phyloP scores from a whole-genome alignment of 345 rosid genomes.

The Fremontodendron californicum region DNA sequence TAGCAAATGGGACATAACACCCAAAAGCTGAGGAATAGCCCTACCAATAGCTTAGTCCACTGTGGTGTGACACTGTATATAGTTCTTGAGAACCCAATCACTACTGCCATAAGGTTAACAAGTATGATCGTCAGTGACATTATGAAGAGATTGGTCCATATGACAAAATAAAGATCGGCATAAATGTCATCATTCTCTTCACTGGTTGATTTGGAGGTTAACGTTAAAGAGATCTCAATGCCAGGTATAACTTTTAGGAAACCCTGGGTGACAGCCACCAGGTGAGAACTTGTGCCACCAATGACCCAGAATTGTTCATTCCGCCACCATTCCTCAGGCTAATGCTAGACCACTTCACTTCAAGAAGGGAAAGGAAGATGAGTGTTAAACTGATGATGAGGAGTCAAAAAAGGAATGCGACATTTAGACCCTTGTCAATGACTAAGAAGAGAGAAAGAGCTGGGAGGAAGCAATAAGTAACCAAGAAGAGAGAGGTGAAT shows the following conservation, averaged over 20 bases:
- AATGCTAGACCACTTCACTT: conserved; percentile 85
- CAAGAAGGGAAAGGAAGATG: conserved; percentile 67
- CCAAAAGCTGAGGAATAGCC: conserved; percentile 79
- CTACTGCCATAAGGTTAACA: conserved; percentile 59
- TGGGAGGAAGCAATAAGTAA: conserved; percentile 77
- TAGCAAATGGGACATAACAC: conserved; percentile 52
- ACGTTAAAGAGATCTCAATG: conserved; percentile 72
- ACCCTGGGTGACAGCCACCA: conserved; percentile 76
- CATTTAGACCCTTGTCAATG: conserved; percentile 55
- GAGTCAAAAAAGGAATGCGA: conserved; percentile 61
- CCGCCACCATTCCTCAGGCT: conserved; percentile 83
- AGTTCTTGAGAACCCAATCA: conserved; percentile 64
- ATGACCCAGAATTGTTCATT: conserved; percentile 92
- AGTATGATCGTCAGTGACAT: conserved; percentile 74
- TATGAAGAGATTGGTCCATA: conserved; percentile 80
- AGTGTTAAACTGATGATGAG: conserved; percentile 57
- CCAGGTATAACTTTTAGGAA: conserved; percentile 73
- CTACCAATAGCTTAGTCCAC: conserved; percentile 84
- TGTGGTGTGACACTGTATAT: conserved; percentile 79
- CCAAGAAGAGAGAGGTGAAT: conserved; percentile 73
- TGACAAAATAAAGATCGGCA: conserved; percentile 75
- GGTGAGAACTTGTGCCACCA: conserved; percentile 92
- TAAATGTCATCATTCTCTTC: conserved; percentile 71
- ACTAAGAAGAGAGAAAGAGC: conserved; percentile 75
- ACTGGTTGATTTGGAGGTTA: too few relatives aligned